Percentiles rank a stretch among this genome's conserved stretches.
These are phyloP conservation scores for Zychaea mexicana DNA, from an alignment of 371 early-diverging fungal species.

Conservation along the genomic window DNA sequence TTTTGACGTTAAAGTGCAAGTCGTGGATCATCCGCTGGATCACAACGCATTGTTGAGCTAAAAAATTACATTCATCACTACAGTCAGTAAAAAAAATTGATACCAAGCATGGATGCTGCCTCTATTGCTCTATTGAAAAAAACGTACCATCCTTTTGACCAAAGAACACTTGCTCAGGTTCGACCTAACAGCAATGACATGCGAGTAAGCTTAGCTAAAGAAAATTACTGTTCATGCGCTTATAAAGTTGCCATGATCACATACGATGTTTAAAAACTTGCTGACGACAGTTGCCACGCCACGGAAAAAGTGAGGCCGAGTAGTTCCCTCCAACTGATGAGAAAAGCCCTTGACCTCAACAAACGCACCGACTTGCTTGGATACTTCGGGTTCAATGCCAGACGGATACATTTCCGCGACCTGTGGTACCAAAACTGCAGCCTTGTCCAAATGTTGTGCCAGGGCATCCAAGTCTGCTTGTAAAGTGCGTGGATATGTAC, in stretches of 20 bases:
- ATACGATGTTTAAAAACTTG: slow-evolving; percentile 89
- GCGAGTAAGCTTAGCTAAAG: too few relatives aligned
- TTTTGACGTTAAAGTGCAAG: slow-evolving; percentile 75
- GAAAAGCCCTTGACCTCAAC: slow-evolving; percentile 89
- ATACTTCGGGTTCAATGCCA: slow-evolving; percentile 80
- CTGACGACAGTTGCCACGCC: slow-evolving; percentile 96
- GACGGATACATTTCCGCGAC: slow-evolving; percentile 93
- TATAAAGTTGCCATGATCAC: too few relatives aligned
- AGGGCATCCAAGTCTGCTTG: slow-evolving; percentile 75
- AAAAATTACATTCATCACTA: slow-evolving; percentile 1
- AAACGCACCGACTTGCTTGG: slow-evolving; percentile 85
- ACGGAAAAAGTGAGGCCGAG: slow-evolving; percentile 96
- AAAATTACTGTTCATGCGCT: too few relatives aligned
- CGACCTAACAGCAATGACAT: slow-evolving; percentile 30
- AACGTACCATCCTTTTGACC: slow-evolving; percentile 92
- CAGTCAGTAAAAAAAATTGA: too few relatives aligned
- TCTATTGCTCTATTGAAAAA: not conserved
- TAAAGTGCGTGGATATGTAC: slow-evolving; percentile 86
- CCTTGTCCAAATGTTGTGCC: slow-evolving; percentile 40
- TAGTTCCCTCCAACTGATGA: slow-evolving; percentile 90
- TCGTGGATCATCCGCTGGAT: slow-evolving; percentile 81
- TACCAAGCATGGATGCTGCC: too few relatives aligned
- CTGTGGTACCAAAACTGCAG: slow-evolving; percentile 79
- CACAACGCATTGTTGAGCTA: slow-evolving; percentile 92
- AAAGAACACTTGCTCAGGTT: slow-evolving; percentile 86